phyloP scores from a whole-genome alignment of 1,284 basidiomycete genomes.

The Golubevia sp. region DNA sequence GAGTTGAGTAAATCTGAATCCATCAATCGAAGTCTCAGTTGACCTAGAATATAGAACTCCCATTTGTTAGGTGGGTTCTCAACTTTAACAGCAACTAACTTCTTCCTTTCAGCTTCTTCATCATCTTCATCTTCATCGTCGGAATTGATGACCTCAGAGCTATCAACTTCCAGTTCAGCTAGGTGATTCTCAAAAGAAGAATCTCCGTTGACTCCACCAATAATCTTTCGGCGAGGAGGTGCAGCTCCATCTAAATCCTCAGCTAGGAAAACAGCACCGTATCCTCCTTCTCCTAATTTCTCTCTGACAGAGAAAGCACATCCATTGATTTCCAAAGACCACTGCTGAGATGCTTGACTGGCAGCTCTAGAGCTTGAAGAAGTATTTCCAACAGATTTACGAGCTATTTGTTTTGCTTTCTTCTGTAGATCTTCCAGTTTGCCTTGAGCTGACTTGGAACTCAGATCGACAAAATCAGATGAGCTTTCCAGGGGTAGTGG shows the following conservation, averaged over 20 bases:
- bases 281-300: constrained; percentile 96
- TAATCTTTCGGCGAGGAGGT: not conserved
- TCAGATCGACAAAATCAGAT: constrained; percentile 71
- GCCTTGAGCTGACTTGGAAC: constrained; percentile 65
- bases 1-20: constrained; percentile 17
- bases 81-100: constrained; percentile 83
- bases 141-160: not conserved
- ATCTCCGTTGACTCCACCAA: constrained; percentile 11
- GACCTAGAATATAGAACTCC: constrained; percentile 87
- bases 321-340: constrained; percentile 10
- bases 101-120: constrained; percentile 68
- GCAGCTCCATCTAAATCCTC: constrained; percentile 61
- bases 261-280: constrained; percentile 87
- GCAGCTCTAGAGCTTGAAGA: constrained; percentile 21
- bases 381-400: constrained; percentile 48
- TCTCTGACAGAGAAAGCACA: constrained; percentile 71
- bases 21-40: constrained; percentile 69
- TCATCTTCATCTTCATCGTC: constrained; percentile 70
- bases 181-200: too few species aligned
- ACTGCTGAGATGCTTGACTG: constrained; percentile 11
- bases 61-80: constrained; percentile 86
- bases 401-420: constrained; percentile 59
- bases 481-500: constrained; percentile 68
- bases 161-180: too few species aligned
- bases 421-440: constrained; percentile 71